Percentiles rank a stretch among this genome's conserved stretches.
These are phyloP conservation scores for Plasmodium gonderi DNA, from an alignment of 169 alveolate species.

Conservation along the genomic window DNA sequence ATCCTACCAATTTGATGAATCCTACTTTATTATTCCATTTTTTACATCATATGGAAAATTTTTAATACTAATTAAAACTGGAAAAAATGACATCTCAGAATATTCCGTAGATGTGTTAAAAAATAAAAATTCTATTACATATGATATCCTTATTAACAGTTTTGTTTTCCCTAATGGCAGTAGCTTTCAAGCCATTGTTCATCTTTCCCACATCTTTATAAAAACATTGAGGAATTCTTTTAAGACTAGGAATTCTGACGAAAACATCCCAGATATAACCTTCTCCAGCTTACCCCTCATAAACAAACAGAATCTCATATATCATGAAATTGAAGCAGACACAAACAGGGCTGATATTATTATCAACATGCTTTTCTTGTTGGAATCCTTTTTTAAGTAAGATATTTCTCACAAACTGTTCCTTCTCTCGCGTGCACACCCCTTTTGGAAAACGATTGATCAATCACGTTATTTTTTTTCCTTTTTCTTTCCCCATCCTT, in stretches of 20 bases:
- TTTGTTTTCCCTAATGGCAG: constrained; percentile 70
- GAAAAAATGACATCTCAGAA: not conserved
- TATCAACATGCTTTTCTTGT: constrained; percentile 27
- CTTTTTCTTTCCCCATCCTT: not conserved
- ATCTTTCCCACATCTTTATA: constrained; percentile 58
- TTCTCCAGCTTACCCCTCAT: constrained; percentile 14
- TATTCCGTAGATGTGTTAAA: not conserved
- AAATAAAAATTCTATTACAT: constrained; percentile 29
- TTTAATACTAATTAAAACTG: constrained; percentile 49
- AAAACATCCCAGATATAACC: constrained; percentile 40
- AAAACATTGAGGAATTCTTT: constrained; percentile 22
- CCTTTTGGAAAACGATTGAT: too few relatives aligned
- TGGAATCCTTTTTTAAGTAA: constrained; percentile 65
- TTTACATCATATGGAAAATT: constrained; percentile 73
- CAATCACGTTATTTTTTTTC: too few relatives aligned
- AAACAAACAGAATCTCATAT: constrained; percentile 35
- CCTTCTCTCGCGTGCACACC: not conserved
- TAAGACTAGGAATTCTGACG: constrained; percentile 59
- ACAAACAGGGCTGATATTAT: constrained; percentile 33
- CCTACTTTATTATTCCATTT: constrained; percentile 65
- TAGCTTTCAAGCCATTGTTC: constrained; percentile 72
- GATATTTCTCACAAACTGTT: not conserved
- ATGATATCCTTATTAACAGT: constrained; percentile 59
- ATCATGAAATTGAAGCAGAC: constrained; percentile 46
- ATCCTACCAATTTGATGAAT: constrained; percentile 36